A percentile compares a stretch with the other conserved stretches of the same genome.
These are phyloP conservation scores for Tolypocladium guangdongense DNA, from an alignment of 2,329 filamentous ascomycete genomes.

Conservation along the genomic window DNA sequence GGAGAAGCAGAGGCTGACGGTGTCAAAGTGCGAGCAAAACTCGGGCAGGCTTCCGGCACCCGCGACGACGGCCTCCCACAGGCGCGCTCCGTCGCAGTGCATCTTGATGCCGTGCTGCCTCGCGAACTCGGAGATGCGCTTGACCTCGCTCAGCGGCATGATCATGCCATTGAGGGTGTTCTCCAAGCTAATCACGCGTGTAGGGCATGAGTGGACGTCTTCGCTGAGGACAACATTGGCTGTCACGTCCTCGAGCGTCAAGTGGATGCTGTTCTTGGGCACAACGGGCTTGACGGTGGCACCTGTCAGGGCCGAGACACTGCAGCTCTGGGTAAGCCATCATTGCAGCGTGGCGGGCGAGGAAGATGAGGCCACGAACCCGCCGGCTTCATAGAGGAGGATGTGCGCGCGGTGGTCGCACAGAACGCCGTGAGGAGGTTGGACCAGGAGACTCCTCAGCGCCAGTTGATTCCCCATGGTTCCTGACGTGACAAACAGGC, in stretches of 20 bases:
- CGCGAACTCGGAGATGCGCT: slow-evolving; percentile 60
- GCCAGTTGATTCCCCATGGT: slow-evolving; percentile 93
- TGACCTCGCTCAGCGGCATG: slow-evolving; percentile 63
- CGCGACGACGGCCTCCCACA: slow-evolving; percentile 72
- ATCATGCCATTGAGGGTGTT: slow-evolving; percentile 76
- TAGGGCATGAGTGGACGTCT: slow-evolving; percentile 70
- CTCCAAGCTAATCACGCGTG: slow-evolving; percentile 70
- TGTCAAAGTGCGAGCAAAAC: slow-evolving; percentile 60
- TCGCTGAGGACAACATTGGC: slow-evolving; percentile 52
- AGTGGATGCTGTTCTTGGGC: slow-evolving; percentile 59
- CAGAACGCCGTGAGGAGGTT: slow-evolving; percentile 71
- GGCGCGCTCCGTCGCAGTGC: slow-evolving; percentile 68
- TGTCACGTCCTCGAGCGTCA: slow-evolving; percentile 68
- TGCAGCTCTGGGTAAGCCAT: slow-evolving; percentile 17
- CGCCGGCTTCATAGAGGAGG: slow-evolving; percentile 53
- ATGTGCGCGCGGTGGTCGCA: slow-evolving; percentile 75
- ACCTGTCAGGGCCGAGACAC: slow-evolving; percentile 59
- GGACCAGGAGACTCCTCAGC: slow-evolving; percentile 63
- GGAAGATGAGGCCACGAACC: slow-evolving; percentile 25
- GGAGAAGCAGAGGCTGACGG: slow-evolving; percentile 66
- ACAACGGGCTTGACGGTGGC: slow-evolving; percentile 57
- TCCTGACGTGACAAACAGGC: slow-evolving; percentile 73
- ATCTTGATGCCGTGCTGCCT: slow-evolving; percentile 51
- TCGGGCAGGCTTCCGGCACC: slow-evolving; percentile 57
- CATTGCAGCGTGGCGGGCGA: background rate